Conservation (phyloP, 805 yeast species). For the Ogataea paradorogensis region DNA sequence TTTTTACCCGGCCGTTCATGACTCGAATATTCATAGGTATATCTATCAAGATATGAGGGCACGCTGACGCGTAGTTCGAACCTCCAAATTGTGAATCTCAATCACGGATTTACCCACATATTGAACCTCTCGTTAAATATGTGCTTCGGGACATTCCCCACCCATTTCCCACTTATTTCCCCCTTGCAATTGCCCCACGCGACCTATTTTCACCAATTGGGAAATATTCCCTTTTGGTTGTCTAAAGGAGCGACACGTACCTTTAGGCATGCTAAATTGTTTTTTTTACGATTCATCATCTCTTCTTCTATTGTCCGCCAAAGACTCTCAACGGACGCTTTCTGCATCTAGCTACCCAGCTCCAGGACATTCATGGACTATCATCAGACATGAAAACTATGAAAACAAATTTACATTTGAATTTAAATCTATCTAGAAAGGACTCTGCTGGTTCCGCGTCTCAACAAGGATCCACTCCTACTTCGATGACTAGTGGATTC, state of each 20-base stretch:
- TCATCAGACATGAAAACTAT: conserved; percentile 24
- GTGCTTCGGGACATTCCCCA: neutral
- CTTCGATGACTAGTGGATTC: conserved; percentile 10
- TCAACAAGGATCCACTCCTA: conserved; percentile 3
- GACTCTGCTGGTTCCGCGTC: conserved; percentile 16
- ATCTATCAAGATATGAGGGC: too few relatives aligned
- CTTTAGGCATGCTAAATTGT: conserved; percentile 8
- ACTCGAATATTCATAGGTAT: too few relatives aligned
- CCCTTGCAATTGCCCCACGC: neutral
- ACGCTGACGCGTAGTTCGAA: too few relatives aligned
- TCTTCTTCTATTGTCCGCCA: conserved; percentile 11
- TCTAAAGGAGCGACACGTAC: conserved; percentile 12
- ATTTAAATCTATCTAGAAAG: conserved; percentile 20
- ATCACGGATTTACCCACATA: too few relatives aligned
- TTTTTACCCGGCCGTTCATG: conserved; percentile 9
- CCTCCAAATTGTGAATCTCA: too few relatives aligned
- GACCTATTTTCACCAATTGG: conserved; percentile 7
- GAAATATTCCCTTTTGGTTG: conserved; percentile 10
- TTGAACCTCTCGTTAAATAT: neutral
- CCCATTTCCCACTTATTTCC: neutral
- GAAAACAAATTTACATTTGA: conserved; percentile 27
- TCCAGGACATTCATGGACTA: conserved; percentile 5
- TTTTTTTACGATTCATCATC: conserved; percentile 6
- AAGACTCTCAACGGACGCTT: conserved; percentile 9
- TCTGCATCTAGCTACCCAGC: conserved; percentile 2